These are phyloP conservation scores for Poa pratensis DNA, from an alignment of 176 grass and related monocot species.

Conservation along the genomic window DNA sequence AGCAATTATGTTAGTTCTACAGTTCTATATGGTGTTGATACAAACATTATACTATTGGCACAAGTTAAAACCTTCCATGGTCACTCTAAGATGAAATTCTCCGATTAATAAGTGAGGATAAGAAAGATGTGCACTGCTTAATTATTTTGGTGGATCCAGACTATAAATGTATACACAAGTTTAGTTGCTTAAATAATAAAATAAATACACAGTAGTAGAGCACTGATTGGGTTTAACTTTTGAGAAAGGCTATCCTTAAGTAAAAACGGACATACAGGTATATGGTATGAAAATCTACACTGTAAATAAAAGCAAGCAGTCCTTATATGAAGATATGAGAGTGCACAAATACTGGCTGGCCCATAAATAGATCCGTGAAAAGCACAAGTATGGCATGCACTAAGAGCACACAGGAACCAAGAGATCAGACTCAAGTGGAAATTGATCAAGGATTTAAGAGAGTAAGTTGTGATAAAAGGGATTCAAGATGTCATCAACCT, in stretches of 20 bases:
- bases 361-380: neutral
- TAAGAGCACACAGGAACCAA: neutral
- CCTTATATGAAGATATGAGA: neutral
- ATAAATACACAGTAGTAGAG: neutral
- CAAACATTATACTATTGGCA: neutral
- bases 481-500: neutral
- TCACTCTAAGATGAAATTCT: constrained; percentile 15
- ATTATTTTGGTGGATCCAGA: neutral
- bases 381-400: neutral
- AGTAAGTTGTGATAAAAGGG: neutral
- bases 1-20: neutral
- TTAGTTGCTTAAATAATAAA: neutral
- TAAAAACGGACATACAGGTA: neutral
- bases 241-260: neutral
- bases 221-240: neutral
- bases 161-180: neutral
- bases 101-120: neutral
- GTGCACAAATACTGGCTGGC: neutral
- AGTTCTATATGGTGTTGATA: neutral
- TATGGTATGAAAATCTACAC: neutral
- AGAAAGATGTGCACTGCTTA: neutral
- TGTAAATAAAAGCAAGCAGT: constrained; percentile 5
- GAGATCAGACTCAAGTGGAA: too few relatives aligned
- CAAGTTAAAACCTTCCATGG: constrained; percentile 2
- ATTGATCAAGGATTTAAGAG: neutral